These are phyloP conservation scores for Pseudoneurospora amorphoporcata DNA, from an alignment of 495 filamentous ascomycete species.

Conservation along the genomic window DNA sequence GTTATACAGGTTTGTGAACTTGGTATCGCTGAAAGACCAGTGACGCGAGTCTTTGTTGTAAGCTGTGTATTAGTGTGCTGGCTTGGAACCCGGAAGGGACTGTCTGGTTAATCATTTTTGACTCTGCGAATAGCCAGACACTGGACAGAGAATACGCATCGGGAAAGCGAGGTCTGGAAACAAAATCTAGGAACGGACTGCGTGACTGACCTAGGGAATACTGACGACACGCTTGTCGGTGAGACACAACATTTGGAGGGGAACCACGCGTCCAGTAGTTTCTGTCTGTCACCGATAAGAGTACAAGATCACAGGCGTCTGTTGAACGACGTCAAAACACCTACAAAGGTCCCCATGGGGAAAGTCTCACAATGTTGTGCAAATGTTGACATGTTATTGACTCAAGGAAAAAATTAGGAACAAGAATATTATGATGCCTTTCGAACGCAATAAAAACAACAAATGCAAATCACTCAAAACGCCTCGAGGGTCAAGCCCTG, in stretches of 20 bases:
- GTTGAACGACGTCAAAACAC: not conserved
- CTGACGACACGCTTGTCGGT: not conserved
- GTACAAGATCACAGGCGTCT: not conserved
- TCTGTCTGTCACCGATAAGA: not conserved
- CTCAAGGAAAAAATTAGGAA: conserved; percentile 17
- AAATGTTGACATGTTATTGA: conserved; percentile 22
- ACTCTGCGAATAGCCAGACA: not conserved
- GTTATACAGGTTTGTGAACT: not conserved
- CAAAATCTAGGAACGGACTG: too few relatives aligned
- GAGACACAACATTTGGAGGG: not conserved
- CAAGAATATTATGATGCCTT: conserved; percentile 13
- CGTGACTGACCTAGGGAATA: not conserved
- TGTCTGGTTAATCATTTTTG: not conserved
- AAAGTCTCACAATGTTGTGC: not conserved
- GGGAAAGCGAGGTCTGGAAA: too few relatives aligned
- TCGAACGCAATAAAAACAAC: conserved; percentile 5
- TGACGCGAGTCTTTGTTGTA: not conserved
- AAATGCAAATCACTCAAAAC: conserved; percentile 11
- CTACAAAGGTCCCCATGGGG: not conserved
- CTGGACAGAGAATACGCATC: too few relatives aligned
- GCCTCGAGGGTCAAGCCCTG: conserved; percentile 14
- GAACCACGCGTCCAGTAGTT: not conserved
- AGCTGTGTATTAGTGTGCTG: not conserved
- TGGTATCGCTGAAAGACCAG: not conserved
- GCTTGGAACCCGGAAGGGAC: not conserved